These are phyloP conservation scores for Lodderomyces elongisporus DNA, from an alignment of 1,139 yeast genomes.

Conservation along the genomic window DNA sequence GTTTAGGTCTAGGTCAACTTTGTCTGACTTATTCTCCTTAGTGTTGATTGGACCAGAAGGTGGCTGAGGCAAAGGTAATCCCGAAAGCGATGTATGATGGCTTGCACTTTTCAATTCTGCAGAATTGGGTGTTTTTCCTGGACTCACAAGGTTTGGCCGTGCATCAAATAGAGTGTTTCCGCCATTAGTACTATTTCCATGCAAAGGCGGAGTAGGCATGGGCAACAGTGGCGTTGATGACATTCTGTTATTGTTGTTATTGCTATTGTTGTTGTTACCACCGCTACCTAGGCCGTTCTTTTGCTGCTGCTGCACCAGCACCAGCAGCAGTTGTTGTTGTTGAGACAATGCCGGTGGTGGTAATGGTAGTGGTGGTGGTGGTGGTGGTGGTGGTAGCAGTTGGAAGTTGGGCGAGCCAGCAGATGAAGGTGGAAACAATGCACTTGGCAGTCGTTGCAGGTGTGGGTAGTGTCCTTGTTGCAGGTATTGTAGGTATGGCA, in stretches of 20 bases:
- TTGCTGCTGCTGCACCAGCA: too few relatives aligned
- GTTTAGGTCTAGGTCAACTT: constrained; percentile 3
- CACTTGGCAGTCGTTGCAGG: constrained; percentile 3
- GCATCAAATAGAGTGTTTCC: too few relatives aligned
- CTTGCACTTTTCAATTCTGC: not conserved
- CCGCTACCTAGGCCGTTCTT: too few relatives aligned
- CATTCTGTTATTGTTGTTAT: not conserved
- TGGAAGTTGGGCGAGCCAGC: not conserved
- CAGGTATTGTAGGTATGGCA: not conserved
- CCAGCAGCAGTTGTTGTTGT: constrained; percentile 1
- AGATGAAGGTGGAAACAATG: not conserved
- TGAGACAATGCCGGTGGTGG: not conserved
- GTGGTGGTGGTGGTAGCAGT: constrained; percentile 3
- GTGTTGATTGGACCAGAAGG: constrained; percentile 8
- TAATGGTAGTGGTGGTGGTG: constrained; percentile 1
- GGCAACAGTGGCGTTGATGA: constrained; percentile 7
- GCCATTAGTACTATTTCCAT: too few relatives aligned
- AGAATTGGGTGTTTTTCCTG: too few relatives aligned
- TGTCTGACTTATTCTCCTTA: too few relatives aligned
- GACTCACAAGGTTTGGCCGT: too few relatives aligned
- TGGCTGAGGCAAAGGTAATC: constrained; percentile 10
- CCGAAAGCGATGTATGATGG: constrained; percentile 1
- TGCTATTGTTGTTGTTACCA: constrained; percentile 3
- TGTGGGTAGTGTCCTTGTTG: constrained; percentile 2
- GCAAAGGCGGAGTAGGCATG: constrained; percentile 6